These are phyloP conservation scores for Colletotrichum sansevieriae DNA, from an alignment of 2,329 filamentous ascomycete species.

Conservation along the genomic window DNA sequence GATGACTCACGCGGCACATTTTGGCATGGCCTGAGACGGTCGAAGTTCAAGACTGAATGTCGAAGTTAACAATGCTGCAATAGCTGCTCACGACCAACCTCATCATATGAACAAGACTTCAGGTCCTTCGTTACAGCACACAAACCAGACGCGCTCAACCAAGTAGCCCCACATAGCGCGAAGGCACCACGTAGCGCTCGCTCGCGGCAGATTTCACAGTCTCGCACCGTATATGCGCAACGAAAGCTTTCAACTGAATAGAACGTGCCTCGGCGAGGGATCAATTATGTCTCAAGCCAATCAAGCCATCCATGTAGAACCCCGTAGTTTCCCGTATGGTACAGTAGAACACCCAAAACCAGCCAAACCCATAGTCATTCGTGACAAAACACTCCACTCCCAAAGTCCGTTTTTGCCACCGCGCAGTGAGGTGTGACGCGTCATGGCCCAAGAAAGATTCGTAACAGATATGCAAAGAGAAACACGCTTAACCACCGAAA, in stretches of 20 bases:
- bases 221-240: not conserved
- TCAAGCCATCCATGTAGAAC: slow-evolving; percentile 48
- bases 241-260: slow-evolving; percentile 5
- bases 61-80: too few relatives aligned
- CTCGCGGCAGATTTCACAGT: not conserved
- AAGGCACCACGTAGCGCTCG: too few relatives aligned
- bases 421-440: slow-evolving; percentile 36
- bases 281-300: slow-evolving; percentile 41
- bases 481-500: slow-evolving; percentile 81
- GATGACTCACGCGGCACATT: too few relatives aligned
- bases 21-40: too few relatives aligned
- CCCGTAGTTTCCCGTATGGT: slow-evolving; percentile 57
- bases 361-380: slow-evolving; percentile 58
- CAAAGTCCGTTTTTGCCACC: slow-evolving; percentile 40
- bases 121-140: too few relatives aligned
- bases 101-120: too few relatives aligned
- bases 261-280: slow-evolving; percentile 41
- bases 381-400: slow-evolving; percentile 54
- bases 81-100: too few relatives aligned
- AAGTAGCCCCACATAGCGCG: too few relatives aligned
- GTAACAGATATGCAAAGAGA: slow-evolving; percentile 52
- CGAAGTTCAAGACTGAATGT: too few relatives aligned
- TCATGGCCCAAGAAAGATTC: slow-evolving; percentile 49
- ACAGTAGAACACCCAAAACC: slow-evolving; percentile 59
- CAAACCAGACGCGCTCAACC: too few relatives aligned